phyloP scores from a whole-genome alignment of 2,329 filamentous ascomycete species.

The Fusarium odoratissimum region DNA sequence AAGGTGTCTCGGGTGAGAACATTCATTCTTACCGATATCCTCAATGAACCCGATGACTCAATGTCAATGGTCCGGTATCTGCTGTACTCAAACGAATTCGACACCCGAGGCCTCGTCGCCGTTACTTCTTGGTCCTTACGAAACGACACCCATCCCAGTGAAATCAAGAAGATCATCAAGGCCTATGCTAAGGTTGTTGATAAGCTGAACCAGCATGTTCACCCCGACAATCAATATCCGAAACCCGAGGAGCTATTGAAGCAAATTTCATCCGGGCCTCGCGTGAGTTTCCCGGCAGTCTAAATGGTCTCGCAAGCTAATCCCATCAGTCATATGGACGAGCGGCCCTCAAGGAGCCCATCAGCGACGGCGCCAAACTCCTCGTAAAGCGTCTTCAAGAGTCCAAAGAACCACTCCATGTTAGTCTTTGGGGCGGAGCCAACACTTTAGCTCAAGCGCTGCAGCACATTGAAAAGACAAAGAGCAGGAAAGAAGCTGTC shows the following conservation, averaged over 20 bases:
- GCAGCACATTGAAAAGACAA: background rate
- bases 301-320: background rate
- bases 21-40: constrained; percentile 12
- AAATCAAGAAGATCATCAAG: constrained; percentile 5
- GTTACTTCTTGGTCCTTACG: constrained; percentile 15
- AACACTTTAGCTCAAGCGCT: constrained; percentile 13
- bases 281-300: background rate
- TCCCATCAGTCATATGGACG: background rate
- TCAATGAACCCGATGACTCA: constrained; percentile 16
- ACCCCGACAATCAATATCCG: background rate
- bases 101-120: constrained; percentile 3
- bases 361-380: background rate
- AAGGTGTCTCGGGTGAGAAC: constrained; percentile 1
- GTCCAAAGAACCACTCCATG: background rate
- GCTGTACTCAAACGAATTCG: constrained; percentile 12
- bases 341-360: background rate
- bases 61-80: constrained; percentile 20
- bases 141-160: constrained; percentile 1
- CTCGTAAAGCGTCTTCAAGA: background rate
- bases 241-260: background rate
- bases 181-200: constrained; percentile 8
- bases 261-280: background rate
- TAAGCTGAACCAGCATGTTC: constrained; percentile 19
- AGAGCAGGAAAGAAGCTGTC: background rate
- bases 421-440: constrained; percentile 5